These are phyloP conservation scores for Triticum monococcum DNA, from an alignment of 176 grass and related monocot genomes.

Conservation along the genomic window DNA sequence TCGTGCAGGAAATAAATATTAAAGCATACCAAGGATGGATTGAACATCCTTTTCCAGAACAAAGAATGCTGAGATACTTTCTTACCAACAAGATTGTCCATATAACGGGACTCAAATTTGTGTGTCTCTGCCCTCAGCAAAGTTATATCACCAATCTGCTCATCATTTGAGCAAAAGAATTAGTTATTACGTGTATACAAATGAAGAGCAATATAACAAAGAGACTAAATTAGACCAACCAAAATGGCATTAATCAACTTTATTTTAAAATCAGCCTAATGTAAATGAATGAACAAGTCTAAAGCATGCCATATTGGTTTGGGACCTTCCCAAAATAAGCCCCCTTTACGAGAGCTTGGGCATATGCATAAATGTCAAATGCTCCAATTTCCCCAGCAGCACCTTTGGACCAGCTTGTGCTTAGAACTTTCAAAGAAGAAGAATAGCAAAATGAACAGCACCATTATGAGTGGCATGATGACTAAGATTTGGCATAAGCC, in stretches of 20 bases:
- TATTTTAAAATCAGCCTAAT: not conserved
- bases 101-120: slow-evolving; percentile 89
- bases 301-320: slow-evolving; percentile 14
- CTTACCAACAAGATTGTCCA: slow-evolving; percentile 86
- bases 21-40: not conserved
- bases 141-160: slow-evolving; percentile 72
- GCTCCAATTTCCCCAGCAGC: not conserved
- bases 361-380: not conserved
- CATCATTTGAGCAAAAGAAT: slow-evolving; percentile 9
- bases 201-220: not conserved
- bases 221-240: slow-evolving; percentile 2
- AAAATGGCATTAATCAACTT: not conserved
- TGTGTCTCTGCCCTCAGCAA: slow-evolving; percentile 74
- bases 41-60: slow-evolving; percentile 9
- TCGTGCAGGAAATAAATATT: not conserved
- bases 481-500: not conserved
- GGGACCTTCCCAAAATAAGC: not conserved
- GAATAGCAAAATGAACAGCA: not conserved
- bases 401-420: not conserved
- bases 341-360: not conserved
- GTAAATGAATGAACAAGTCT: not conserved
- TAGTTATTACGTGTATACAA: not conserved
- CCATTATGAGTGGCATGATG: not conserved
- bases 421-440: not conserved
- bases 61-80: not conserved